Percentiles rank a stretch among this genome's conserved stretches.
Conservation (phyloP, 192 early-diverging fungal species). For the Entomortierella parvispora region DNA sequence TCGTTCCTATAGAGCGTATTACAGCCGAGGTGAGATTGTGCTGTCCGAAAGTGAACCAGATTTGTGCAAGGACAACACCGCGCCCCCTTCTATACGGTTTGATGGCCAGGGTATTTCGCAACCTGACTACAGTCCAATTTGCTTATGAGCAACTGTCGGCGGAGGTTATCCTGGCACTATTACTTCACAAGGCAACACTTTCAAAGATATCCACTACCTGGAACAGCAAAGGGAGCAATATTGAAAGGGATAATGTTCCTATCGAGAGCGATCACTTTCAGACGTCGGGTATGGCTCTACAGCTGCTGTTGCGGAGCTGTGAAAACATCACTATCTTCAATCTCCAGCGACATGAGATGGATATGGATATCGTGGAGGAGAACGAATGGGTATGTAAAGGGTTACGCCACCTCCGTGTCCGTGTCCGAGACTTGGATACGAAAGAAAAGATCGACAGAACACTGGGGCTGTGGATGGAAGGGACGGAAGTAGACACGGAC, state of each 20-base stretch:
- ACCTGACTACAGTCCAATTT: not conserved
- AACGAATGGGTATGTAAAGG: constrained; percentile 5
- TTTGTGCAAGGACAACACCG: constrained; percentile 4
- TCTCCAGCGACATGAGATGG: constrained; percentile 12
- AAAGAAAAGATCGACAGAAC: constrained; percentile 12
- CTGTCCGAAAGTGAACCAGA: constrained; percentile 6
- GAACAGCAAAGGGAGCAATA: not conserved
- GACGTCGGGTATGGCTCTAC: constrained; percentile 6
- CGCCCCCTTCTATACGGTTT: constrained; percentile 6
- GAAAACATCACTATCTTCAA: not conserved
- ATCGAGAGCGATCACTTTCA: constrained; percentile 7
- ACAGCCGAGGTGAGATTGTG: constrained; percentile 8
- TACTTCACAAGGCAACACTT: constrained; percentile 12
- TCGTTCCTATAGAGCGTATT: constrained; percentile 14
- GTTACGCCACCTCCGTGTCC: constrained; percentile 14
- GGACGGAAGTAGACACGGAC: not conserved
- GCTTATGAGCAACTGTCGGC: constrained; percentile 10
- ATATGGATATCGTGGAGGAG: constrained; percentile 23
- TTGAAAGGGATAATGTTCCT: constrained; percentile 3
- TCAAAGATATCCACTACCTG: not conserved
- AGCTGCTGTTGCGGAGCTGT: constrained; percentile 12
- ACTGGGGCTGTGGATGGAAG: constrained; percentile 7
- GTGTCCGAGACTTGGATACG: constrained; percentile 16
- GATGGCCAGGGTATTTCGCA: constrained; percentile 11
- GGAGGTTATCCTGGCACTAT: constrained; percentile 10